Evolutionary conservation across 345 rosid genomes (phyloP), one percentile per base, ranked within the genome.

Genomic region (Gynandropsis gynandra): DNA sequence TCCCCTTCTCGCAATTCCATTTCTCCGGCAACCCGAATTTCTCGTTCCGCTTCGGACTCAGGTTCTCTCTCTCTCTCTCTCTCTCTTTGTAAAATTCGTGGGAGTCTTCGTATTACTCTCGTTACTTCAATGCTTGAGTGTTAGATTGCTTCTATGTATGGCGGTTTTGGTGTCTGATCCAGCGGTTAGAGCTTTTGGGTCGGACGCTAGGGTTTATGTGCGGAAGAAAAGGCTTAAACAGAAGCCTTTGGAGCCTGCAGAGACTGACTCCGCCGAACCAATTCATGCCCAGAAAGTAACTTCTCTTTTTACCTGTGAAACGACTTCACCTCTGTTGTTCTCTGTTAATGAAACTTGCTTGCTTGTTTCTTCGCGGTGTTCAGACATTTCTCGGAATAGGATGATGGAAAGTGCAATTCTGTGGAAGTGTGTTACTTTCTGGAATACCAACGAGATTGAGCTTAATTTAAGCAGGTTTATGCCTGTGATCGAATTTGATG

Each of bases 141-240:
- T 24, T n/a, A 2, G 29, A 24, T 24, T 24, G 2, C 29, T 24
- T 24, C 29, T 24, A 24, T 5, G 29, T n/a, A 24, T 24, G 29
- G 29, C 29, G 9, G 16, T 51, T 61, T 46, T 44, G 31, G 57
- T 44, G 20, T 57, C 64, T 29, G 57, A 42, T 58, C 27, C 61
- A 63, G 67, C 53, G 3, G 10, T 15, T 59, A 66, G 16, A 20
- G 51, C 54, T 60, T 41, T 63, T 34, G n/a, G 12, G 15, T 59
- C 76, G 39, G 68, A 64, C 61, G 16, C 56, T 50, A 81, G 77
- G 20, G 83, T 73, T 42, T 74, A 68, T 66, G 68, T 47, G 42
- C 76, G 93, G 76, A 81, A 66, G 65, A 83, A 71, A 68, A 76
- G 76, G 62, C 70, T 59, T 40, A 73, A 72, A 58, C 58, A 45